Evolutionary conservation across 2,329 filamentous ascomycete species (phyloP).

Genomic region (Fusarium coicis): DNA sequence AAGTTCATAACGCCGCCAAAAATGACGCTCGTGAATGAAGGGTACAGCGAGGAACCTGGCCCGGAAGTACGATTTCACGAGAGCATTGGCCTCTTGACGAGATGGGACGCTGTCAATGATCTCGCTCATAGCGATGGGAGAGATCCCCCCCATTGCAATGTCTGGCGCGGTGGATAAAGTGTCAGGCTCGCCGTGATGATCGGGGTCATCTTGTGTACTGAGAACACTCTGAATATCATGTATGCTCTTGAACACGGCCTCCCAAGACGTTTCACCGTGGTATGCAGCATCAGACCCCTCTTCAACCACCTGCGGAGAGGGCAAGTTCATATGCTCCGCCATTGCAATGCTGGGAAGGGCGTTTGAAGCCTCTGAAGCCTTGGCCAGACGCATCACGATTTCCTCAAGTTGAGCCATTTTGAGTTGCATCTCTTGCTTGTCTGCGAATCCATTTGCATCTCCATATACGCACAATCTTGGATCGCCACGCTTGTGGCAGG

Average conservation of each 20-base stretch:
- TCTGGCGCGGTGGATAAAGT: conserved; percentile 41
- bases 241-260: conserved; percentile 55
- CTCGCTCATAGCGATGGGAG: conserved; percentile 45
- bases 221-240: conserved; percentile 55
- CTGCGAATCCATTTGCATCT: conserved; percentile 14
- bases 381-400: conserved; percentile 52
- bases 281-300: conserved; percentile 42
- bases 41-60: conserved; percentile 51
- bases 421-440: conserved; percentile 52
- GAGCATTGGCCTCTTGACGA: conserved; percentile 50
- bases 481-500: conserved; percentile 54
- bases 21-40: conserved; percentile 56
- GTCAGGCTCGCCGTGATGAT: not conserved
- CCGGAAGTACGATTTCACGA: conserved; percentile 54
- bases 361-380: conserved; percentile 11
- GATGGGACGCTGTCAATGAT: conserved; percentile 50
- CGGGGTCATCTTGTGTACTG: conserved; percentile 25
- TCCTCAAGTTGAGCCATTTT: conserved; percentile 55
- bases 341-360: not conserved
- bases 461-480: conserved; percentile 49
- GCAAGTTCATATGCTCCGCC: not conserved
- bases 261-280: conserved; percentile 55
- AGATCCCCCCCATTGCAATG: conserved; percentile 47
- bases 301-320: not conserved
- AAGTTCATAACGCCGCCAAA: conserved; percentile 59